Conservation (phyloP, 495 filamentous ascomycete species). For the Saxophila tyrrhenica region DNA sequence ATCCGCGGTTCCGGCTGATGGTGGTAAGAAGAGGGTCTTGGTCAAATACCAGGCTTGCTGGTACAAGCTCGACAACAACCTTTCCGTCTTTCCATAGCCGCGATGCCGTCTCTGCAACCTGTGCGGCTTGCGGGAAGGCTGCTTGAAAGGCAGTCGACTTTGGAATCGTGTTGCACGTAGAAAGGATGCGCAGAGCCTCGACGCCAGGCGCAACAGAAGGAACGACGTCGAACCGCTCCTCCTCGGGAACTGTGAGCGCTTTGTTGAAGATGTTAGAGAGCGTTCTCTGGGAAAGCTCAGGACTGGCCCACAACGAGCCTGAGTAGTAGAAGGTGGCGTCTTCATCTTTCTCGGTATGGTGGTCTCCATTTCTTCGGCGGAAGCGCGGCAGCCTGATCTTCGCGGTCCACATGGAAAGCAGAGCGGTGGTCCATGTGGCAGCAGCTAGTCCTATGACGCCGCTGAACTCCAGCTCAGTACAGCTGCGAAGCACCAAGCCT, state of each 20-base stretch:
- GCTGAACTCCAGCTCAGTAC: constrained; percentile 34
- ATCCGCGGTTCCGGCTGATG: constrained; percentile 34
- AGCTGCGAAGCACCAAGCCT: constrained; percentile 26
- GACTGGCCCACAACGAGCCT: constrained; percentile 36
- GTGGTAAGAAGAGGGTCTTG: constrained; percentile 36
- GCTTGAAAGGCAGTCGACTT: constrained; percentile 26
- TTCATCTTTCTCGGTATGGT: not conserved
- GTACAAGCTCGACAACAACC: constrained; percentile 38
- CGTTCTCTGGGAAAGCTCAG: constrained; percentile 42
- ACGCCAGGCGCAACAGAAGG: constrained; percentile 38
- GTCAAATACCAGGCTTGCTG: constrained; percentile 24
- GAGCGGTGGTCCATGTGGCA: constrained; percentile 44
- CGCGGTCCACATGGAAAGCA: constrained; percentile 36
- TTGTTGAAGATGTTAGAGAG: constrained; percentile 36
- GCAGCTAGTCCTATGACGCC: constrained; percentile 40
- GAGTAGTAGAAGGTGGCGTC: constrained; percentile 13
- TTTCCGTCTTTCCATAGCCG: constrained; percentile 34
- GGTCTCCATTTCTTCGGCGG: not conserved
- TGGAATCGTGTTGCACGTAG: constrained; percentile 29
- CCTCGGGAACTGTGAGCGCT: constrained; percentile 23
- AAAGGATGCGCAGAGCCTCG: constrained; percentile 37
- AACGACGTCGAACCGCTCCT: constrained; percentile 32
- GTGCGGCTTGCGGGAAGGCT: constrained; percentile 36
- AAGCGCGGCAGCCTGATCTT: constrained; percentile 22
- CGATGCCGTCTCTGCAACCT: constrained; percentile 33